Base-by-base conservation (phyloP, 2,329 filamentous ascomycete genomes). In the Achaetomium macrosporum region DNA sequence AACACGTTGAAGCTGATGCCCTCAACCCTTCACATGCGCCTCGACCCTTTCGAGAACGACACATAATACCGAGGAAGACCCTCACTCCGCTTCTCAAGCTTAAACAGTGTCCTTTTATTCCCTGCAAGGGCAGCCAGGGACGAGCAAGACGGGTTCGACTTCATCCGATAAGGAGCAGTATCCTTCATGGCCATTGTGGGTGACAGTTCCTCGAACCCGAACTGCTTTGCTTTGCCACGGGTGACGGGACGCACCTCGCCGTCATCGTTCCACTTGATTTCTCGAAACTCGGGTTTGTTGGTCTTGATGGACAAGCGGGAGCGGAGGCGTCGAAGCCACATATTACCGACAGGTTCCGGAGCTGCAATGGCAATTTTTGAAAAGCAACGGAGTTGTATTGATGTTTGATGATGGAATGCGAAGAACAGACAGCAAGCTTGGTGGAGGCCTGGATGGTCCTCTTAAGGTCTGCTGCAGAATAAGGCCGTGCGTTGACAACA, bases 141-240 rank as follows among this genome's bases (percentile, higher is more conserved):
- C 35, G 49, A 48, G 30, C 35, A 46, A 1, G 45, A 49, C 29
- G 47, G 7, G 15, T 50, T 55, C 8, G 53, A 52, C 10, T 2
- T 11, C 29, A 55, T 52, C 10, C 30, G 16, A 25, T 43, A 53
- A 1, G 42, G 30, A 1, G 37, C 43, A 4, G 12, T 13, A 10
- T 16, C 37, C 16, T n/a, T 33, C 19, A 40, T 29, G 33, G 19
- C 11, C 2, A 15, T n/a, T 8, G 5, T 25, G 2, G 46, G 37
- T 8, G 47, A 3, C 15, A n/a, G 15, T 1, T 47, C 54, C 15
- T 51, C 43, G 5, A n/a, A 15, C 0, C 8, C 5, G 17, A 53
- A 51, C 9, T 56, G 54, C 36, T 56, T 56, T 7, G 47, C 43
- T 17, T 53, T 56, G 33, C 54, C 54, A 1, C 54, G 50, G n/a